phyloP scores from a whole-genome alignment of 306 rosid genomes.

The Dryas octopetala region DNA sequence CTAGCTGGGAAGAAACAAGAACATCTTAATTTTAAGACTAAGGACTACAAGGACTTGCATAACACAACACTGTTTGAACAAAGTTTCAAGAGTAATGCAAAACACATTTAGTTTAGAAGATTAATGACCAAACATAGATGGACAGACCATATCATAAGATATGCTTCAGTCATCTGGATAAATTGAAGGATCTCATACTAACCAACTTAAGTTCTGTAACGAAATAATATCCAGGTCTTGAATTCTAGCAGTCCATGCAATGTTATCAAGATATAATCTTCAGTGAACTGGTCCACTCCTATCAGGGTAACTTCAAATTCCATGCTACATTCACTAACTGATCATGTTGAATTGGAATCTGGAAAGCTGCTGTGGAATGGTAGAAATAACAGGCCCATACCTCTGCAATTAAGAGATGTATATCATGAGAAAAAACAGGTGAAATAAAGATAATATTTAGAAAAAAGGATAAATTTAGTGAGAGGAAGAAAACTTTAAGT shows the following conservation, averaged over 20 bases:
- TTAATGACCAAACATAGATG: constrained; percentile 11
- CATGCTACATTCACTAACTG: constrained; percentile 47
- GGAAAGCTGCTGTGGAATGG: constrained; percentile 97
- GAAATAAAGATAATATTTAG: constrained; percentile 8
- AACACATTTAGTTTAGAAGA: constrained; percentile 16
- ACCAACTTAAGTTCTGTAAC: constrained; percentile 29
- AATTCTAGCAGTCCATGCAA: constrained; percentile 19
- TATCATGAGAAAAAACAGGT: neutral
- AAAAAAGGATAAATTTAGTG: neutral
- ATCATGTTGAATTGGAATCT: constrained; percentile 99
- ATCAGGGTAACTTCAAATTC: constrained; percentile 16
- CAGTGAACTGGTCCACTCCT: neutral
- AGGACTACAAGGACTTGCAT: constrained; percentile 13
- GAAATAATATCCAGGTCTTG: constrained; percentile 19
- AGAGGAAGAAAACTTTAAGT: neutral
- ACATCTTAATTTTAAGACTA: neutral
- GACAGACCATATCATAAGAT: constrained; percentile 15
- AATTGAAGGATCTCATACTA: constrained; percentile 16
- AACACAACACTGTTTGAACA: constrained; percentile 12
- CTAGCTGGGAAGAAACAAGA: constrained; percentile 6
- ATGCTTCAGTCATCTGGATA: constrained; percentile 12
- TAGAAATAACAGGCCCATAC: constrained; percentile 96
- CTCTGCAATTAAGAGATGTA: constrained; percentile 54
- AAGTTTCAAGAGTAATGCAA: constrained; percentile 4
- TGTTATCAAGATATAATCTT: constrained; percentile 11